Evolutionary conservation across 495 filamentous ascomycete genomes (phyloP).

Genomic region (Penicillium roqueforti): DNA sequence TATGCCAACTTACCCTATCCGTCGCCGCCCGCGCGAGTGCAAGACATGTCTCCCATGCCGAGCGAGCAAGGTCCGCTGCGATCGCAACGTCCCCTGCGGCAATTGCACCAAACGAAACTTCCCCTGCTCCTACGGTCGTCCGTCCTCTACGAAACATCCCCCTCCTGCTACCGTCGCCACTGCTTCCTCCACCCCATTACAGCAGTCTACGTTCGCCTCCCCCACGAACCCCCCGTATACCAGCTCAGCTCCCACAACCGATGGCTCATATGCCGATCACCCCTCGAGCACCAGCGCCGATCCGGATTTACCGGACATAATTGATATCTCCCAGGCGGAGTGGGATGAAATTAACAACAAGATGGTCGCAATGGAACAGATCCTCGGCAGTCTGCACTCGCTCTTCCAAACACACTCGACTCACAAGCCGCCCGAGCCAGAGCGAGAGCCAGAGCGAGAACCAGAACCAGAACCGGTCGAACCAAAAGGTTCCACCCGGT

Average conservation of each 20-base stretch:
- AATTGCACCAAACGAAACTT: slow-evolving; percentile 70
- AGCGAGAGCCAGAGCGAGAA: no score
- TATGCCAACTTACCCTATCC: slow-evolving; percentile 42
- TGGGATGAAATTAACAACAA: slow-evolving; percentile 47
- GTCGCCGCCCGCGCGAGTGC: slow-evolving; percentile 45
- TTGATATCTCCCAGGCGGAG: slow-evolving; percentile 38
- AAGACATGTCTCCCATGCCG: slow-evolving; percentile 49
- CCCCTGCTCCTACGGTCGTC: slow-evolving; percentile 68
- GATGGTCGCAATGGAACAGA: slow-evolving; percentile 44
- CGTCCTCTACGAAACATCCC: slow-evolving; percentile 31
- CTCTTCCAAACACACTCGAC: slow-evolving; percentile 34
- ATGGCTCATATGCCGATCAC: slow-evolving; percentile 17
- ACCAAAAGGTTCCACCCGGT: slow-evolving; percentile 20
- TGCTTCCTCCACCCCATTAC: slow-evolving; percentile 18
- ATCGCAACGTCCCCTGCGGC: slow-evolving; percentile 68
- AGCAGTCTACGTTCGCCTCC: slow-evolving; percentile 15
- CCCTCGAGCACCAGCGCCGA: slow-evolving; percentile 18
- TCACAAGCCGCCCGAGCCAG: slow-evolving; percentile 21
- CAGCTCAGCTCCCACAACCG: slow-evolving; percentile 7
- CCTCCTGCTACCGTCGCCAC: slow-evolving; percentile 15
- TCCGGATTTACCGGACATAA: slow-evolving; percentile 27
- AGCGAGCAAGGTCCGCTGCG: slow-evolving; percentile 58
- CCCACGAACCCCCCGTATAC: slow-evolving; percentile 7
- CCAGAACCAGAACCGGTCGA: neutral
- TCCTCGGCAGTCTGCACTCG: slow-evolving; percentile 35